These are phyloP conservation scores for Discostella pseudostelligera DNA, from an alignment of 108 stramenopile species.

Conservation along the genomic window DNA sequence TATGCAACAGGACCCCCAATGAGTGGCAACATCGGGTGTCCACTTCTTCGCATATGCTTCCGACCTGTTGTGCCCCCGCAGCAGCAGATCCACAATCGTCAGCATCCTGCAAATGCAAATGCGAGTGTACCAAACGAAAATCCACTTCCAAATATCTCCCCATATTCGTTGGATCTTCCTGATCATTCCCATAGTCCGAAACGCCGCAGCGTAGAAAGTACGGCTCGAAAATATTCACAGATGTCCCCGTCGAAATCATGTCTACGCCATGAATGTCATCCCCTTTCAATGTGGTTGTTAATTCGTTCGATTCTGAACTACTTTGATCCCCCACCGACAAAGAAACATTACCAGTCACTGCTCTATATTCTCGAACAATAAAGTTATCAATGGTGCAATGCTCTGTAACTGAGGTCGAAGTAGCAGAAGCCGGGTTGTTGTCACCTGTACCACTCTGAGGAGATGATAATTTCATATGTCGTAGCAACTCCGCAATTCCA, in stretches of 20 bases:
- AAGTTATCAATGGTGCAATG: background rate
- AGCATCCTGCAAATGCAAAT: background rate
- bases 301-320: background rate
- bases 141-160: conserved; percentile 16
- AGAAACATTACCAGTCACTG: background rate
- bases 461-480: conserved; percentile 5
- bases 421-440: background rate
- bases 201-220: conserved; percentile 7
- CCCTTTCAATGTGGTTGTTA: conserved; percentile 1
- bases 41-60: background rate
- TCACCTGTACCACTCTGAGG: background rate
- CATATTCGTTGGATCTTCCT: background rate
- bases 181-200: conserved; percentile 2
- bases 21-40: conserved; percentile 9
- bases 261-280: conserved; percentile 28
- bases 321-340: too few species aligned
- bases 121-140: conserved; percentile 12
- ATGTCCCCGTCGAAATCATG: conserved; percentile 27
- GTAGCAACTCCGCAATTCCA: conserved; percentile 27
- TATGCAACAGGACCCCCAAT: conserved; percentile 22
- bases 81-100: background rate
- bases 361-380: background rate
- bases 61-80: too few species aligned
- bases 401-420: background rate
- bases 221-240: conserved; percentile 16